Conservation (phyloP, 306 rosid genomes). For the Abrus precatorius region DNA sequence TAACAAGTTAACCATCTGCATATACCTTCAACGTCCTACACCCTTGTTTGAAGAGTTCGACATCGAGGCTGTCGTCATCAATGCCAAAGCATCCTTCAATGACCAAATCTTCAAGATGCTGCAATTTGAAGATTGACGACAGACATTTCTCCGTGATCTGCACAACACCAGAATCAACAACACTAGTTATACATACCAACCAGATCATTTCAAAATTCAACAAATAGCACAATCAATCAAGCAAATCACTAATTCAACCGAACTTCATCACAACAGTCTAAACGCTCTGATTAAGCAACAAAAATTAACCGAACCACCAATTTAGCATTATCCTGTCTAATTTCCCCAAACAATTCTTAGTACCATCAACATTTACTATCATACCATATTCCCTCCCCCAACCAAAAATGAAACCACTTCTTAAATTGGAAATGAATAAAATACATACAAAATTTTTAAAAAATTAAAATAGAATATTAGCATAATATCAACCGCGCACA, state of each 20-base stretch:
- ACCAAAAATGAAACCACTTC: background rate
- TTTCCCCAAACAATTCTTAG: slow-evolving; percentile 1
- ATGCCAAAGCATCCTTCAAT: slow-evolving; percentile 93
- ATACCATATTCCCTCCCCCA: background rate
- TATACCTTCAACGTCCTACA: slow-evolving; percentile 87
- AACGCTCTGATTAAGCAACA: background rate
- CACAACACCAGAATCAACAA: slow-evolving; percentile 36
- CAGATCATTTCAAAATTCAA: slow-evolving; percentile 30
- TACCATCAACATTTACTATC: slow-evolving; percentile 14
- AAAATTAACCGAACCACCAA: slow-evolving; percentile 22
- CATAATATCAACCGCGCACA: background rate
- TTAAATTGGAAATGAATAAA: slow-evolving; percentile 4
- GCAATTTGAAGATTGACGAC: slow-evolving; percentile 75
- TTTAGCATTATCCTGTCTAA: background rate
- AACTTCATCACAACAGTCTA: slow-evolving; percentile 15
- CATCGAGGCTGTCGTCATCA: slow-evolving; percentile 70
- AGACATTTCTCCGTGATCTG: slow-evolving; percentile 92
- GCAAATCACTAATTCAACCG: slow-evolving; percentile 19
- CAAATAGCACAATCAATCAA: slow-evolving; percentile 5
- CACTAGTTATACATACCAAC: slow-evolving; percentile 38
- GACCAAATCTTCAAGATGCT: slow-evolving; percentile 83
- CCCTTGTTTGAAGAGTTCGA: slow-evolving; percentile 63
- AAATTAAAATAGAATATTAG: background rate
- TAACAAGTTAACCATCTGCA: slow-evolving; percentile 41
- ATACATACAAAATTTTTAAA: too few relatives aligned